Evolutionary conservation across 1,284 basidiomycete species (phyloP), one percentile per base, ranked within the genome.

Genomic region (Stereum hirsutum): DNA sequence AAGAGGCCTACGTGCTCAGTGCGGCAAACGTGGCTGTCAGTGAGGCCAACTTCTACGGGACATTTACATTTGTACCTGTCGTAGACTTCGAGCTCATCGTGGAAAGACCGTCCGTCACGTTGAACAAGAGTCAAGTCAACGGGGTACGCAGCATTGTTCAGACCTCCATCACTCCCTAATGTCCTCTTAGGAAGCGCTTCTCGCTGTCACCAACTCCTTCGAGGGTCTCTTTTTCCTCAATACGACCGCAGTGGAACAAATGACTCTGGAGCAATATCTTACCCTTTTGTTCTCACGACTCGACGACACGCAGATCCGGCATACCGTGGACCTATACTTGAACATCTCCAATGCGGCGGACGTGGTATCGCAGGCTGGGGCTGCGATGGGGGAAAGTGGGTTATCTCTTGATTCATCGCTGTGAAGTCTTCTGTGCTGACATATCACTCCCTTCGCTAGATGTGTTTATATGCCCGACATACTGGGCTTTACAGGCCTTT

Each of bases 41-140:
- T 17, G 5, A 24, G 1, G 52, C 44, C 14, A 63, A 56, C 2
- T 68, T 73, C 48, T 68, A 58, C 42, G 70, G 68, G 0, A 67
- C 65, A 0, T 68, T 60, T 28, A 49, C 56, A 10, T 67, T 66
- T 41, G 61, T 65, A 12, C 68, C 70, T 3, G 67, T 70, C 11
- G 60, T 72, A 3, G 73, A 75, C 46, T 70, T 63, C 0, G 52
- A 52, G 0, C 62, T 74, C 42, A 74, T 73, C 35, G 57, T 60
- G 3, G 62, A 70, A 44, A 54, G 65, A 2, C 67, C 71, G 0
- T 64, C 60, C 0, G 44, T 62, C 33, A 57, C 68, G 0, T 52
- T 75, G 1, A 45, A 46, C 3, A 44, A 59, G 37, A 52, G 58
- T 11, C 59, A 54, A 36, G 51, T 67, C 8, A 72, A 72, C 30